Evolutionary conservation across 768 basidiomycete species (phyloP).

Genomic region (Lentinus brumalis): DNA sequence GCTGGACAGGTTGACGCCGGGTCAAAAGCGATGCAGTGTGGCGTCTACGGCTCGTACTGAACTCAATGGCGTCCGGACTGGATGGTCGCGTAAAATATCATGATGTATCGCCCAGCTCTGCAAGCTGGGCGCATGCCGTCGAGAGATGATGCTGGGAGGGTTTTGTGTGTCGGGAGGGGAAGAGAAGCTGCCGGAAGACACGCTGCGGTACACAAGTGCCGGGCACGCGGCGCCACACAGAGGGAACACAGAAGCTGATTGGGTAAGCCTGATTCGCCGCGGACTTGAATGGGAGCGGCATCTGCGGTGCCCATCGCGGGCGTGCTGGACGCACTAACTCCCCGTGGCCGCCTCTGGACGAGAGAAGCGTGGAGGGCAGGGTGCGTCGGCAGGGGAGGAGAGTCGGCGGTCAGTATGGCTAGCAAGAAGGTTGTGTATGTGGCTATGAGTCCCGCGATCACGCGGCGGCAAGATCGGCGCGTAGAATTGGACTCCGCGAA

Average conservation of each 20-base stretch:
- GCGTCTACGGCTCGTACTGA: no score
- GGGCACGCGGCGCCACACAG: constrained; percentile 1
- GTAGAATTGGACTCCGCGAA: constrained; percentile 21
- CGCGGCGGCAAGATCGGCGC: constrained; percentile 25
- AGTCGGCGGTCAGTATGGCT: background rate
- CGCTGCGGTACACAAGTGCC: constrained; percentile 2
- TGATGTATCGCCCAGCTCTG: background rate
- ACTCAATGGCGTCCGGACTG: no score
- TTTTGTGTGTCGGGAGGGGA: background rate
- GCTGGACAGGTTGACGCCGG: no score
- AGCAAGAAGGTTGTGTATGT: constrained; percentile 10
- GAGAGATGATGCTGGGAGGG: background rate
- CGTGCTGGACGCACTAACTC: background rate
- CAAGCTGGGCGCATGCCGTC: background rate
- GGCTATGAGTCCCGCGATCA: constrained; percentile 21
- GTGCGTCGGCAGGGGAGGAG: background rate
- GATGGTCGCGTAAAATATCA: no score
- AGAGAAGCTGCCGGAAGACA: background rate
- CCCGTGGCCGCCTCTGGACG: background rate
- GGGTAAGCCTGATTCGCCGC: constrained; percentile 17
- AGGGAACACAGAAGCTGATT: constrained; percentile 9
- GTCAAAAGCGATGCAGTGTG: no score
- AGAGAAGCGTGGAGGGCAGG: background rate
- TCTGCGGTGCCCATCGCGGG: background rate
- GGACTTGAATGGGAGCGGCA: constrained; percentile 10